These are phyloP conservation scores for Beauveria caledonica DNA, from an alignment of 2,329 filamentous ascomycete genomes.

Conservation along the genomic window DNA sequence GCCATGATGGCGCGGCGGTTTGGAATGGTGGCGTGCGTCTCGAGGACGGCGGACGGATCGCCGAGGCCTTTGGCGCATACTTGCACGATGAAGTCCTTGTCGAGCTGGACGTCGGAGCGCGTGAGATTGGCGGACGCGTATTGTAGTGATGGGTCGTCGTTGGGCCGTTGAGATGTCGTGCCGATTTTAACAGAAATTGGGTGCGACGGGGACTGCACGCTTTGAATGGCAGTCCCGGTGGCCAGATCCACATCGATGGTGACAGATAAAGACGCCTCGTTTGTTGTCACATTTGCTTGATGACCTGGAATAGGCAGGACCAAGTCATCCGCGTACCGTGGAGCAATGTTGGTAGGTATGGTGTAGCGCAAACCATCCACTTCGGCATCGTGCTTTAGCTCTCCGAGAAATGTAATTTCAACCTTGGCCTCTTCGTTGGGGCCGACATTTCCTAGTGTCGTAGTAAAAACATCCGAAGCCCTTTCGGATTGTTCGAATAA, in stretches of 20 bases:
- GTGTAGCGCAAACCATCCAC: slow-evolving; percentile 61
- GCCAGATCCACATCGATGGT: slow-evolving; percentile 38
- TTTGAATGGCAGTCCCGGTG: slow-evolving; percentile 46
- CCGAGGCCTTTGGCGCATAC: slow-evolving; percentile 52
- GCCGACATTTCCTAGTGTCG: slow-evolving; percentile 60
- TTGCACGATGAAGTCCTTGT: slow-evolving; percentile 60
- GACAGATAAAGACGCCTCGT: slow-evolving; percentile 14
- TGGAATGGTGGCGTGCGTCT: slow-evolving; percentile 53
- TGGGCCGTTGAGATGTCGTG: slow-evolving; percentile 33
- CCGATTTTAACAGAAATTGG: slow-evolving; percentile 59
- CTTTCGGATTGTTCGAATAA: slow-evolving; percentile 54
- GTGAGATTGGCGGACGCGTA: slow-evolving; percentile 56
- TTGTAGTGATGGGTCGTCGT: slow-evolving; percentile 42
- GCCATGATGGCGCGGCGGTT: slow-evolving; percentile 61
- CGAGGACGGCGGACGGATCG: slow-evolving; percentile 56
- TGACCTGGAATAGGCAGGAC: not conserved
- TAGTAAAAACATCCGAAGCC: slow-evolving; percentile 59
- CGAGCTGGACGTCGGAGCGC: slow-evolving; percentile 43
- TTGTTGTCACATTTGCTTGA: not conserved
- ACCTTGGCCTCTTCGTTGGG: slow-evolving; percentile 47
- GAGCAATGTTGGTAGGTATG: slow-evolving; percentile 58
- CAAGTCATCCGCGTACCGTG: slow-evolving; percentile 46
- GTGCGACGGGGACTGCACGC: slow-evolving; percentile 59
- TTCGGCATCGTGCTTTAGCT: slow-evolving; percentile 64
- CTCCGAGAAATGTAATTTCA: slow-evolving; percentile 58